These are phyloP conservation scores for Diaporthe velutina DNA, from an alignment of 2,329 filamentous ascomycete genomes.

Conservation along the genomic window DNA sequence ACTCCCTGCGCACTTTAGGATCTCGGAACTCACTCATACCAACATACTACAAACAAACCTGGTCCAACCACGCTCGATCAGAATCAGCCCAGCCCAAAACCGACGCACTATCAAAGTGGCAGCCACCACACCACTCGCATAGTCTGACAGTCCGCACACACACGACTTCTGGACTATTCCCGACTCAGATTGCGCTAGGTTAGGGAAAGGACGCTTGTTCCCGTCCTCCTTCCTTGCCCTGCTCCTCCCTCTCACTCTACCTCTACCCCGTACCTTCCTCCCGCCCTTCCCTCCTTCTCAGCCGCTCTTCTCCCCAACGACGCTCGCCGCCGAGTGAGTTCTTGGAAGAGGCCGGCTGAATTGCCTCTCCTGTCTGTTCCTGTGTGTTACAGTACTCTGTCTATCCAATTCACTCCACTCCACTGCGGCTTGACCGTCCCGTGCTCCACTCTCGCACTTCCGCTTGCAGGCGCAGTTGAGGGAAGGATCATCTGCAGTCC, in stretches of 20 bases:
- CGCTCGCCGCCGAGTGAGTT: constrained; percentile 8
- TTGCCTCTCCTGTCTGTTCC: background rate
- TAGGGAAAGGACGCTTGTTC: constrained; percentile 26
- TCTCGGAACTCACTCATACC: background rate
- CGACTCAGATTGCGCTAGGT: constrained; percentile 24
- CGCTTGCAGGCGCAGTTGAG: constrained; percentile 36
- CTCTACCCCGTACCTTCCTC: background rate
- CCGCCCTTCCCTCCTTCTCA: constrained; percentile 10
- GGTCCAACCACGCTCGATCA: constrained; percentile 9
- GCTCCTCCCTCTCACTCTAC: constrained; percentile 5
- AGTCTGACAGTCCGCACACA: background rate
- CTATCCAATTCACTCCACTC: background rate
- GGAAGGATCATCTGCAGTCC: constrained; percentile 32
- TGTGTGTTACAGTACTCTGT: background rate
- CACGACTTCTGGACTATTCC: constrained; percentile 16
- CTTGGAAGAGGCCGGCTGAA: constrained; percentile 28
- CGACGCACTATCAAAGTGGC: constrained; percentile 18
- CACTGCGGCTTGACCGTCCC: constrained; percentile 12
- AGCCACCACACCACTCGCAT: constrained; percentile 24
- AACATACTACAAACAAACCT: constrained; percentile 9
- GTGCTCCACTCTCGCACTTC: constrained; percentile 4
- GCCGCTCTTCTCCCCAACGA: constrained; percentile 4
- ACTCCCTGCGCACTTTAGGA: constrained; percentile 1
- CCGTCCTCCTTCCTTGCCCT: constrained; percentile 18
- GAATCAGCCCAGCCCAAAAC: constrained; percentile 16